phyloP scores from a whole-genome alignment of 2,329 filamentous ascomycete species.

The Stagonosporopsis tanaceti region DNA sequence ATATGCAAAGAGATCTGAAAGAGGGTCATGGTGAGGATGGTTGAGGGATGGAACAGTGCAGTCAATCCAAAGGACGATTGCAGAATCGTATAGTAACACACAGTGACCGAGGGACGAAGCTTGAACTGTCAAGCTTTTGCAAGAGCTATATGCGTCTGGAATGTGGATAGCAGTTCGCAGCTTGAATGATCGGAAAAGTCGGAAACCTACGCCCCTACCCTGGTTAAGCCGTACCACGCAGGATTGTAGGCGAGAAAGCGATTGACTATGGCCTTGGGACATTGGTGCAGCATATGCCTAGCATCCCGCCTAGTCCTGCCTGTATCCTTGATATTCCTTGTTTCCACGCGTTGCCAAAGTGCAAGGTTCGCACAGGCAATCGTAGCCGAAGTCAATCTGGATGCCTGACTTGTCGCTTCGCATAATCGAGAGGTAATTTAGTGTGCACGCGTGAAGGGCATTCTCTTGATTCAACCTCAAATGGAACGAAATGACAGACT shows the following conservation, averaged over 20 bases:
- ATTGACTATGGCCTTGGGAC: neutral
- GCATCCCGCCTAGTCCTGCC: conserved; percentile 3
- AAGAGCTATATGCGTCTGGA: neutral
- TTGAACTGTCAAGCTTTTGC: conserved; percentile 10
- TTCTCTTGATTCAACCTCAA: no score
- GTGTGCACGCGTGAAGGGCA: no score
- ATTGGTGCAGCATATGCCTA: neutral
- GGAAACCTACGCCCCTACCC: neutral
- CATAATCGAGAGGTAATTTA: neutral
- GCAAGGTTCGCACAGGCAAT: neutral
- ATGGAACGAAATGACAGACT: neutral
- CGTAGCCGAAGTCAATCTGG: neutral
- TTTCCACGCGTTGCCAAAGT: neutral
- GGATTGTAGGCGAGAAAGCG: neutral
- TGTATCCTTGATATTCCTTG: neutral
- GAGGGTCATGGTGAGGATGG: no score
- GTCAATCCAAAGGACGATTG: no score
- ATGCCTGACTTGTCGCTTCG: neutral
- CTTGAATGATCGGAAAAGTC: conserved; percentile 1
- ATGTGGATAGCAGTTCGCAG: neutral
- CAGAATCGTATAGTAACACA: neutral
- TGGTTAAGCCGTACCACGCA: neutral
- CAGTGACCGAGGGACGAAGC: neutral
- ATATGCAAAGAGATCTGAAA: no score
- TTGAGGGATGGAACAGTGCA: no score